Evolutionary conservation across 2,329 filamentous ascomycete genomes (phyloP).

Genomic region (Sporothrix protearum): DNA sequence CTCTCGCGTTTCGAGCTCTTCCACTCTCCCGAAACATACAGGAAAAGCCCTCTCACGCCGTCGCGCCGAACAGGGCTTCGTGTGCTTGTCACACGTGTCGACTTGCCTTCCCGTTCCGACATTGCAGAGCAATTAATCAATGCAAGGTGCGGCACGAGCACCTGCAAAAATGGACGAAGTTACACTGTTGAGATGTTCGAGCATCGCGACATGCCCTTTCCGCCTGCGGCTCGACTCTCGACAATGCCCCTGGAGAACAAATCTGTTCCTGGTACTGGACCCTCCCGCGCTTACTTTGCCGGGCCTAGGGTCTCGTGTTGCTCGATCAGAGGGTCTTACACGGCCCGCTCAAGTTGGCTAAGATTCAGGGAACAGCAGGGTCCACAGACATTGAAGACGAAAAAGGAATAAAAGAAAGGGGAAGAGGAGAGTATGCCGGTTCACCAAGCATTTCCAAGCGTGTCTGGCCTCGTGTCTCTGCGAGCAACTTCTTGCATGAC

Average conservation of each 20-base stretch:
- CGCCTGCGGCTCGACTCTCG: not conserved
- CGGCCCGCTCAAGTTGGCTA: not conserved
- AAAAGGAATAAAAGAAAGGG: not conserved
- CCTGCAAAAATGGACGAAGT: not conserved
- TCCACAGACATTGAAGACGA: not conserved
- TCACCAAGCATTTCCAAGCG: not conserved
- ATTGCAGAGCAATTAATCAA: not conserved
- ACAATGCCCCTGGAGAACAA: not conserved
- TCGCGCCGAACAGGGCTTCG: not conserved
- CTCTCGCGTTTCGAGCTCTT: not conserved
- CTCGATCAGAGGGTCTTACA: not conserved
- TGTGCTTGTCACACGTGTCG: not conserved
- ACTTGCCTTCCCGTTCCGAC: constrained; percentile 1
- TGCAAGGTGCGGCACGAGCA: constrained; percentile 4
- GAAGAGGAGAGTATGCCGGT: not conserved
- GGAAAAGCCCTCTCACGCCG: not conserved
- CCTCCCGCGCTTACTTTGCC: not conserved
- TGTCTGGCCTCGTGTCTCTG: not conserved
- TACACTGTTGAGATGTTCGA: not conserved
- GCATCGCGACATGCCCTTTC: not conserved
- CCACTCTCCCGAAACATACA: not conserved
- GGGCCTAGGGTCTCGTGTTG: constrained; percentile 1
- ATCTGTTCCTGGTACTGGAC: not conserved
- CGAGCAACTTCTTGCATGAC: not conserved
- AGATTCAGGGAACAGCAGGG: not conserved